phyloP scores from a whole-genome alignment of 1,139 yeast species.

The Torulaspora globosa region DNA sequence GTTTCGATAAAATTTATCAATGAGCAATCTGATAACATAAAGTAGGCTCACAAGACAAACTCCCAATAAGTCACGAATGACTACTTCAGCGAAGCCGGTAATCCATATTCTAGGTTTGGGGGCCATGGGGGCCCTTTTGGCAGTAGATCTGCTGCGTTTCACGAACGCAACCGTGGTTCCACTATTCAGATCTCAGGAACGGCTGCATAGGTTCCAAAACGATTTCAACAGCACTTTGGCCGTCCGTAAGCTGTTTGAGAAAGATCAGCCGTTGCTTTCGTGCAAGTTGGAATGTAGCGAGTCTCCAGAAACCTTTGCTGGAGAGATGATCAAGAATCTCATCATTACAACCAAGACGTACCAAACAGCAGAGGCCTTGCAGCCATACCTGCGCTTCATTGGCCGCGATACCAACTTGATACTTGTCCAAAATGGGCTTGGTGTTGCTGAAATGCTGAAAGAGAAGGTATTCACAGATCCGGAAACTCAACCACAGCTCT shows the following conservation, averaged over 20 bases:
- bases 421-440: slow-evolving; percentile 84
- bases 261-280: slow-evolving; percentile 17
- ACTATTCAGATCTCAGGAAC: slow-evolving; percentile 31
- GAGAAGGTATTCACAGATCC: slow-evolving; percentile 54
- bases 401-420: slow-evolving; percentile 54
- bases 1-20: not conserved
- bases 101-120: slow-evolving; percentile 36
- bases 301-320: slow-evolving; percentile 30
- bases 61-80: slow-evolving; percentile 9
- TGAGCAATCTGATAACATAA: not conserved
- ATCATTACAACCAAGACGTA: slow-evolving; percentile 66
- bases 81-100: slow-evolving; percentile 20
- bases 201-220: slow-evolving; percentile 30
- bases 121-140: slow-evolving; percentile 35
- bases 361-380: slow-evolving; percentile 49
- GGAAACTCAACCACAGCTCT: slow-evolving; percentile 50
- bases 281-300: slow-evolving; percentile 27
- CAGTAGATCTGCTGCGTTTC: slow-evolving; percentile 29
- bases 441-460: slow-evolving; percentile 57
- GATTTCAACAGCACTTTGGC: slow-evolving; percentile 30
- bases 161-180: slow-evolving; percentile 29
- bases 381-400: slow-evolving; percentile 47
- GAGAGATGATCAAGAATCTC: slow-evolving; percentile 47
- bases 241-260: slow-evolving; percentile 32
- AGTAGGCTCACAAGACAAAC: not conserved